These are phyloP conservation scores for Teratosphaeria epicoccoides DNA, from an alignment of 2,329 filamentous ascomycete species.

Conservation along the genomic window DNA sequence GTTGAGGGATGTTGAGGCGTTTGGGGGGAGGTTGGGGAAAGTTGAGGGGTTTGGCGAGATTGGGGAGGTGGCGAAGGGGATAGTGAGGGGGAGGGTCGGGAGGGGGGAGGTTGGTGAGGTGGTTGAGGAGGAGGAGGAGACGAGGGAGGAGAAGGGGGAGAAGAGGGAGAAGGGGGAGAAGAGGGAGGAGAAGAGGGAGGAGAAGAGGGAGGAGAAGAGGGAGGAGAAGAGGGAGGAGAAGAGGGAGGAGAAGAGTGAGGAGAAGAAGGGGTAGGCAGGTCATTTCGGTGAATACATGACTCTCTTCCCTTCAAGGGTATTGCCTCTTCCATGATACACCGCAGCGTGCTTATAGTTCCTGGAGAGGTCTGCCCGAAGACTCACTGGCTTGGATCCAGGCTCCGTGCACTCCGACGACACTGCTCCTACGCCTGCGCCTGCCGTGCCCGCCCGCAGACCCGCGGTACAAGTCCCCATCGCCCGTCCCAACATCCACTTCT, in stretches of 20 bases:
- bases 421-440: too few species aligned
- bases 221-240: not conserved
- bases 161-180: not conserved
- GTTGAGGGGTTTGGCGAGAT: constrained; percentile 69
- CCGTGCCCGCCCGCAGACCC: too few species aligned
- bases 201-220: not conserved
- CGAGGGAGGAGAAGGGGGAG: not conserved
- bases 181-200: not conserved
- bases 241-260: not conserved
- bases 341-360: too few species aligned
- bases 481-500: too few species aligned
- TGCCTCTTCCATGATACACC: too few species aligned
- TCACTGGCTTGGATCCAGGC: too few species aligned
- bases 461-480: too few species aligned
- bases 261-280: not conserved
- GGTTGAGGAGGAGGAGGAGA: not conserved
- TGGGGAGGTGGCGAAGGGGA: constrained; percentile 33
- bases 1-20: constrained; percentile 62
- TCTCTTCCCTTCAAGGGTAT: too few species aligned
- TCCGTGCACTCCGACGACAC: too few species aligned
- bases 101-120: not conserved
- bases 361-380: too few species aligned
- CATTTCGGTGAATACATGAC: too few species aligned
- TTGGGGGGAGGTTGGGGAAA: constrained; percentile 60
- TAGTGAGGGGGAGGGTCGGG: constrained; percentile 41